phyloP scores from a whole-genome alignment of 2,329 filamentous ascomycete species.

The Epichloe glyceriae region DNA sequence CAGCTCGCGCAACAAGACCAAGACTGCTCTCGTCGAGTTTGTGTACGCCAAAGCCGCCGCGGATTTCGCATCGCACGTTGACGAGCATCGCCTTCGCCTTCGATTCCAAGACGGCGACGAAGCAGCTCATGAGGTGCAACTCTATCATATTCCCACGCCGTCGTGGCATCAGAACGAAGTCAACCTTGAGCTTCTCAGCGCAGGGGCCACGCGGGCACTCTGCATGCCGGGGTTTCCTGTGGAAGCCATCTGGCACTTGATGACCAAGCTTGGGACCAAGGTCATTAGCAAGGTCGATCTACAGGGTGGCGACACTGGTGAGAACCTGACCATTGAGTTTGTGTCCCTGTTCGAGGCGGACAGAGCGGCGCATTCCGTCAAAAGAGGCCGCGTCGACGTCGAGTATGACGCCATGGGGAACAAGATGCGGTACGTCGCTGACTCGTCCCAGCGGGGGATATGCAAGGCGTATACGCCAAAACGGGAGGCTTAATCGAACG shows the following conservation, averaged over 20 bases:
- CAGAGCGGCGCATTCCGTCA: background rate
- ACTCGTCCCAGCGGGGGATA: background rate
- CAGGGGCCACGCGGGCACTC: constrained; percentile 7
- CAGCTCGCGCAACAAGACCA: background rate
- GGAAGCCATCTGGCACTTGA: constrained; percentile 10
- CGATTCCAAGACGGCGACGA: background rate
- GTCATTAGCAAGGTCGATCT: constrained; percentile 5
- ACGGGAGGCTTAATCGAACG: background rate
- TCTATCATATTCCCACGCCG: constrained; percentile 7
- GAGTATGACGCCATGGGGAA: background rate
- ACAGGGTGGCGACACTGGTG: background rate
- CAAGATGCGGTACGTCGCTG: background rate
- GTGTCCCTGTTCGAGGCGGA: constrained; percentile 6
- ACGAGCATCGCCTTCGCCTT: background rate
- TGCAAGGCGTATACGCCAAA: background rate
- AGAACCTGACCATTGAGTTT: constrained; percentile 11
- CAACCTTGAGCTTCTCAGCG: background rate
- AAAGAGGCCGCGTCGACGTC: background rate
- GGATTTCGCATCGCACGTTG: background rate
- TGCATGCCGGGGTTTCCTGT: constrained; percentile 10
- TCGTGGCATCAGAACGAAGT: background rate
- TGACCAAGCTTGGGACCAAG: constrained; percentile 6
- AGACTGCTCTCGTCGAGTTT: constrained; percentile 13
- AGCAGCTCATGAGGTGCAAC: background rate
- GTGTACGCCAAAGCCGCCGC: background rate